Base-by-base conservation (phyloP, 164 flowering plant genomes). In the Chimonanthus salicifolius region DNA sequence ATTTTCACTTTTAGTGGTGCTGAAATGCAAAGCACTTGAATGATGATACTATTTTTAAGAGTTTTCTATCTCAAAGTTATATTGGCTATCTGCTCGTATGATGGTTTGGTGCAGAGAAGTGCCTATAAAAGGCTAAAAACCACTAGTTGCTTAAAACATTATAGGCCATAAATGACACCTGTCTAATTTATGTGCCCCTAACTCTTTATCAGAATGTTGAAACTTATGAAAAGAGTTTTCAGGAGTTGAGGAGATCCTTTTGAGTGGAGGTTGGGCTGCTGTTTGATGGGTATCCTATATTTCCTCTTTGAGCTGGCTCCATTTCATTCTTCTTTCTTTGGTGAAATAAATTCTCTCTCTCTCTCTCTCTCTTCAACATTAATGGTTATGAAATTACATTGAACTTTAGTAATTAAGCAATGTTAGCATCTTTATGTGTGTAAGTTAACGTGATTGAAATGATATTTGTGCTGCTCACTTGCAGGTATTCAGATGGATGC, bases 401-500 rank as follows among this genome's bases (percentile, higher is more conserved):
- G 13, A 9, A 15, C 58, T 51, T 51, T 4, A 51, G 10, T 54
- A 10, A 13, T 54, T 13, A 16, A 10, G 15, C 60, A 54, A 13
- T 54, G 3, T 54, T 13, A 10, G 60, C 4, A 54, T 54, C 60
- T 10, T 13, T 54, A 16, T 54, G 7, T 63, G n/a, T 71, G 47
- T 33, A 48, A 21, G 20, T n/a, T n/a, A 13, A 15, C 73, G 64
- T 72, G 62, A 70, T 47, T n/a, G 50, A 16, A n/a, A 13, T 49
- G 72, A 65, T 45, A 69, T 69, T 64, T 47, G 65, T 50, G 9
- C 69, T 11, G 6, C 54, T 51, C 6, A 3, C 72, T 72, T 78
- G 69, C 83, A 95, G 99, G 97, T 92, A 18, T 95, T 91, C 86
- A 91, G 99, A 82, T 95, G 96, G 99, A 92, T 92, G 98, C 99